Percentiles rank a stretch among this genome's conserved stretches.
These are phyloP conservation scores for Saussurea involucrata DNA, from an alignment of 129 eudicot genomes.

Conservation along the genomic window DNA sequence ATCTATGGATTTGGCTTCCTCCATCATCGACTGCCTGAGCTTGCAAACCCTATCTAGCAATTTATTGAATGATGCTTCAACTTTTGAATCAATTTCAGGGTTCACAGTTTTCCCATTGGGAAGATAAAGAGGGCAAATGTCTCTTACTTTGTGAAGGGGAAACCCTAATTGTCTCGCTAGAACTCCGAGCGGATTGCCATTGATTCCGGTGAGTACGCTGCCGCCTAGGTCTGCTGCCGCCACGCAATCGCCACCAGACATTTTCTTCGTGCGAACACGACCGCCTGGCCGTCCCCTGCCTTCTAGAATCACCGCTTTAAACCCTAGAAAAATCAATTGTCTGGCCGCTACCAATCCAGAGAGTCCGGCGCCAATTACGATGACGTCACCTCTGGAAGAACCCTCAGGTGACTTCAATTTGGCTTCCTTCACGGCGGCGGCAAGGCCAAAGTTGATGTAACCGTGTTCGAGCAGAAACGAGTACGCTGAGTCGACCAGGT, in stretches of 20 bases:
- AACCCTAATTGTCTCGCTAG: conserved; percentile 81
- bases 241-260: conserved; percentile 48
- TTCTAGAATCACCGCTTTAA: conserved; percentile 77
- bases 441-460: conserved; percentile 84
- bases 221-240: conserved; percentile 96
- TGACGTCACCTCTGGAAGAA: conserved; percentile 42
- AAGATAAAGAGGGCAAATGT: conserved; percentile 82
- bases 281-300: conserved; percentile 87
- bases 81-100: conserved; percentile 77
- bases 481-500: conserved; percentile 73
- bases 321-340: conserved; percentile 77
- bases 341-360: conserved; percentile 86
- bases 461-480: conserved; percentile 69
- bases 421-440: conserved; percentile 56
- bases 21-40: conserved; percentile 94
- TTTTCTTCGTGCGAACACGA: conserved; percentile 66
- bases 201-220: conserved; percentile 92
- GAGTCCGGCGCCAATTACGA: conserved; percentile 79
- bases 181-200: conserved; percentile 94
- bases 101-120: conserved; percentile 85
- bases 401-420: conserved; percentile 47
- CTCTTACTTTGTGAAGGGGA: conserved; percentile 94
- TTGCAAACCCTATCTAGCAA: conserved; percentile 94
- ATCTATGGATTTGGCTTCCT: conserved; percentile 77
- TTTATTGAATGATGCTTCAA: conserved; percentile 76